A percentile compares a stretch with the other conserved stretches of the same genome.
Evolutionary conservation across 495 filamentous ascomycete genomes (phyloP).

Genomic region (Lasiosphaeriaceae sp.): DNA sequence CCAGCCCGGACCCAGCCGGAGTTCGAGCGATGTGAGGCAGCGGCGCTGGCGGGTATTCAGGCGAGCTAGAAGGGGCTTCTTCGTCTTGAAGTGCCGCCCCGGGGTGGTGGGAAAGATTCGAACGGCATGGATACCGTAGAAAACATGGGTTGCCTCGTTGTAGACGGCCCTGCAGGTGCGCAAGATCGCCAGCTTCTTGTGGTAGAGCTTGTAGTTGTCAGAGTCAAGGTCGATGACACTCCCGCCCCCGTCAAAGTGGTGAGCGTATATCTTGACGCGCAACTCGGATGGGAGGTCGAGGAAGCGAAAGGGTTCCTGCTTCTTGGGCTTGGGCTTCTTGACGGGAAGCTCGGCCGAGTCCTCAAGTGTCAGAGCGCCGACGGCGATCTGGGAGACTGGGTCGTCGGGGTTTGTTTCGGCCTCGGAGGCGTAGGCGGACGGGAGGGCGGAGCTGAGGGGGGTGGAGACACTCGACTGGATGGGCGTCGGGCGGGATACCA

Average conservation of each 20-base stretch:
- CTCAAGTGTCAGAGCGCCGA: constrained; percentile 31
- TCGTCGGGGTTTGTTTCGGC: constrained; percentile 39
- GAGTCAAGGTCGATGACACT: constrained; percentile 68
- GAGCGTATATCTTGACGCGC: constrained; percentile 64
- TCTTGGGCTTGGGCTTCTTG: constrained; percentile 13
- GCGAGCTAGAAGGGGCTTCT: constrained; percentile 60
- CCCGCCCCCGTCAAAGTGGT: constrained; percentile 51
- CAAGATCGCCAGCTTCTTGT: constrained; percentile 56
- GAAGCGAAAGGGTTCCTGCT: constrained; percentile 59
- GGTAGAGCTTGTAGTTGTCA: constrained; percentile 55
- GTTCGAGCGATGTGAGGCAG: constrained; percentile 63
- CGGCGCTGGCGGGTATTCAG: constrained; percentile 62
- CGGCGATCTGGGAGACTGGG: constrained; percentile 27
- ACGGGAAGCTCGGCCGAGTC: constrained; percentile 5
- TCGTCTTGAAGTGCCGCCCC: constrained; percentile 60
- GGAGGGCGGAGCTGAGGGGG: constrained; percentile 35
- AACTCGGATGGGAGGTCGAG: constrained; percentile 76
- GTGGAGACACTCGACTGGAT: constrained; percentile 26
- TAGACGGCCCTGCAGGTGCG: constrained; percentile 62
- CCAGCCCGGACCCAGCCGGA: constrained; percentile 81
- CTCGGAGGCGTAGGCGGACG: constrained; percentile 44
- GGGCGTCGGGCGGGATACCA: constrained; percentile 24
- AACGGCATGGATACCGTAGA: constrained; percentile 73
- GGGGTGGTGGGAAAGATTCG: constrained; percentile 72
- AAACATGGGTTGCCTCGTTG: constrained; percentile 66